phyloP scores from a whole-genome alignment of 2,329 filamentous ascomycete species.

The Talaromyces amestolkiae region DNA sequence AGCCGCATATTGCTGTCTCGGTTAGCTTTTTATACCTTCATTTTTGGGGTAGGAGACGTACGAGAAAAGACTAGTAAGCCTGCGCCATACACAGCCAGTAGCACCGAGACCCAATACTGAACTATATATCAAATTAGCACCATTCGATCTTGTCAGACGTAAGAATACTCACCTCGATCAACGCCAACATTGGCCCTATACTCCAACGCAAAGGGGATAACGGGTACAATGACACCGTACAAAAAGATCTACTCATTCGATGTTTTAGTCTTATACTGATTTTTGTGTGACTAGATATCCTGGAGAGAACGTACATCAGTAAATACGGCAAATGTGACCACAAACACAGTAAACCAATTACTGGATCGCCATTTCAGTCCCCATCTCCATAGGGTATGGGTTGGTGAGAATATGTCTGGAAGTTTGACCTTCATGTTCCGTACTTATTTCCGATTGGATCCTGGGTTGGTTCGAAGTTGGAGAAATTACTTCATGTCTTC shows the following conservation, averaged over 20 bases:
- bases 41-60: not conserved
- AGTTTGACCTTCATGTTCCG: not conserved
- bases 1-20: slow-evolving; percentile 37
- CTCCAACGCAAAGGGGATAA: slow-evolving; percentile 24
- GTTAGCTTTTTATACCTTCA: not conserved
- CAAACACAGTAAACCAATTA: slow-evolving; percentile 19
- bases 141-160: not conserved
- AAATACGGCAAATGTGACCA: slow-evolving; percentile 18
- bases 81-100: slow-evolving; percentile 23
- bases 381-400: not conserved
- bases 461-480: not conserved
- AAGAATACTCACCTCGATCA: slow-evolving; percentile 8
- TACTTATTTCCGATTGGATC: not conserved
- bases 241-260: slow-evolving; percentile 20
- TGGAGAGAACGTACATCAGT: slow-evolving; percentile 14
- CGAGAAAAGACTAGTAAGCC: slow-evolving; percentile 19
- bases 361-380: slow-evolving; percentile 17
- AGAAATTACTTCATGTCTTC: not conserved
- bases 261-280: not conserved
- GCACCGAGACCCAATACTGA: slow-evolving; percentile 24
- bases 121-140: slow-evolving; percentile 3
- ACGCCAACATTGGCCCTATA: slow-evolving; percentile 14
- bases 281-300: not conserved
- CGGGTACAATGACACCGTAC: slow-evolving; percentile 25
- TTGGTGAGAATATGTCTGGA: not conserved